These are phyloP conservation scores for Salicornia ramosissima DNA, from an alignment of 148 eudicot genomes.

Conservation along the genomic window DNA sequence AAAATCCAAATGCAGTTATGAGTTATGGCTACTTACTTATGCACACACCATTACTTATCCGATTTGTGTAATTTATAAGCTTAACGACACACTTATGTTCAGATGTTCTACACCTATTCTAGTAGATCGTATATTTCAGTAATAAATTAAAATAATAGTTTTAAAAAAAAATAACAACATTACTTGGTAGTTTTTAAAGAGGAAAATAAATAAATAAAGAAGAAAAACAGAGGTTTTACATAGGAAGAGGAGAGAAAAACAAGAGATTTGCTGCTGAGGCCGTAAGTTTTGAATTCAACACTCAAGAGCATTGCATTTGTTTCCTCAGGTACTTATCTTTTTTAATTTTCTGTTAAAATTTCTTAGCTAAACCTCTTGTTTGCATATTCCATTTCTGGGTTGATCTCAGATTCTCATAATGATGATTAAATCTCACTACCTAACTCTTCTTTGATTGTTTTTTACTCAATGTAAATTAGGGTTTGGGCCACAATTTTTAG, in stretches of 20 bases:
- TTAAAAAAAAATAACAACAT: not conserved
- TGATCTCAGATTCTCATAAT: conserved; percentile 4
- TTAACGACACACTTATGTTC: too few relatives aligned
- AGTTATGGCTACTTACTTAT: too few relatives aligned
- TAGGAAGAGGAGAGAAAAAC: not conserved
- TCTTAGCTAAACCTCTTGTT: not conserved
- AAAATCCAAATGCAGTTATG: too few relatives aligned
- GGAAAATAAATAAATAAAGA: not conserved
- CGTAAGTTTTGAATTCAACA: not conserved
- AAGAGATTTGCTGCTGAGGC: conserved; percentile 11
- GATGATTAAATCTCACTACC: not conserved
- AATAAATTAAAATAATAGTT: not conserved
- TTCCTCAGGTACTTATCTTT: conserved; percentile 10
- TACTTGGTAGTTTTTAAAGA: not conserved
- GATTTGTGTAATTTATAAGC: too few relatives aligned
- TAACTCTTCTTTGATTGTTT: not conserved
- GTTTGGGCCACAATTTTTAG: not conserved
- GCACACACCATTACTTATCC: too few relatives aligned
- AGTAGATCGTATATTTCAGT: too few relatives aligned
- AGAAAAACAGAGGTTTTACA: conserved; percentile 1
- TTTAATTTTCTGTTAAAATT: not conserved
- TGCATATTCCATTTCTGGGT: conserved; percentile 1
- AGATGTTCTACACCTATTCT: too few relatives aligned
- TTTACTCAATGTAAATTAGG: conserved; percentile 7
- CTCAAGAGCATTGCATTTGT: conserved; percentile 11